Evolutionary conservation across 2,329 filamentous ascomycete genomes (phyloP).

Genomic region (Diaporthe aspalathi): DNA sequence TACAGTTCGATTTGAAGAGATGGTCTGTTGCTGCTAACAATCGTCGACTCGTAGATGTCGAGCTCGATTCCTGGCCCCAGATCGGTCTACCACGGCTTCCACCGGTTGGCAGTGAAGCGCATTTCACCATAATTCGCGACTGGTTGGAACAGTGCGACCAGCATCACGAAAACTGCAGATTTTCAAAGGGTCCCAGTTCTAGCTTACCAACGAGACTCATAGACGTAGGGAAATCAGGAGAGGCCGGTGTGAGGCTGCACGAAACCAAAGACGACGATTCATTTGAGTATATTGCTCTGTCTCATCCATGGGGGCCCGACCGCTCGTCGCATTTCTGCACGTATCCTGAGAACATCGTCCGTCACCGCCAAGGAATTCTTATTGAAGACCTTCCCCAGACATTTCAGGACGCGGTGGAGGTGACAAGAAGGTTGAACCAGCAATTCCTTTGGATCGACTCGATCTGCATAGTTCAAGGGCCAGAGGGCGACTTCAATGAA

Average conservation of each 20-base stretch:
- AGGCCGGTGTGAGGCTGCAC: conserved; percentile 23
- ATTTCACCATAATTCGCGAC: conserved; percentile 38
- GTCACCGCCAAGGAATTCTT: neutral
- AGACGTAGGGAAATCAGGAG: neutral
- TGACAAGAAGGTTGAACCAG: conserved; percentile 15
- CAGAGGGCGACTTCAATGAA: conserved; percentile 39
- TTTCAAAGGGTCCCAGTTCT: neutral
- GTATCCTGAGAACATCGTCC: neutral
- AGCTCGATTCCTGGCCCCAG: conserved; percentile 21
- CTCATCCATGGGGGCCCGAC: conserved; percentile 40
- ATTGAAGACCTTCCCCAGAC: neutral
- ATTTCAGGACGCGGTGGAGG: conserved; percentile 29
- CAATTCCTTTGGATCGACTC: conserved; percentile 36
- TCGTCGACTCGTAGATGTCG: conserved; percentile 55
- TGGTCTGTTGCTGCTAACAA: conserved; percentile 43
- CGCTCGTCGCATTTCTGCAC: conserved; percentile 32
- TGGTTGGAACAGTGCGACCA: conserved; percentile 39
- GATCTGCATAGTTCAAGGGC: neutral
- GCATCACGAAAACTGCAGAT: neutral
- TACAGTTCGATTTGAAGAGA: no score
- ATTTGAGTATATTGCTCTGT: conserved; percentile 40
- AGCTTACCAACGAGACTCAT: conserved; percentile 39
- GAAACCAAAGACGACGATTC: conserved; percentile 20
- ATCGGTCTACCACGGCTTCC: conserved; percentile 33
- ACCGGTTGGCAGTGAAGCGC: conserved; percentile 15